Evolutionary conservation across 371 early-diverging fungal genomes (phyloP).

Genomic region (Rhizomucor pusillus): DNA sequence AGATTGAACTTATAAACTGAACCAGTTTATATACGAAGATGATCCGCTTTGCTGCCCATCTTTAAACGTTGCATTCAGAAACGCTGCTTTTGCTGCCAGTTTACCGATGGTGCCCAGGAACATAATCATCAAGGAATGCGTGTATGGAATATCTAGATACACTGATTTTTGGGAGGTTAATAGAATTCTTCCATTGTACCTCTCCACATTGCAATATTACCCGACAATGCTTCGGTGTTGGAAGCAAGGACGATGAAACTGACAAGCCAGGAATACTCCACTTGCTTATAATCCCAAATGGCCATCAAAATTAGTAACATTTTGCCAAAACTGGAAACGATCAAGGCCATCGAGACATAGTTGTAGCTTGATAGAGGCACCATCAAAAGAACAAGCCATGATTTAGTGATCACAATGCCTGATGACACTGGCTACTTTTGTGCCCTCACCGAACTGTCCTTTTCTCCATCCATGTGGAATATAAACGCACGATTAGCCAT

Average conservation of each 20-base stretch:
- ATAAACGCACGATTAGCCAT: too few species aligned
- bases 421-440: not conserved
- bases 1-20: too few species aligned
- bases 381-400: not conserved
- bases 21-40: too few species aligned
- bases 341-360: conserved; percentile 73
- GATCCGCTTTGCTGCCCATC: too few species aligned
- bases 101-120: too few species aligned
- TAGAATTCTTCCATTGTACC: too few species aligned
- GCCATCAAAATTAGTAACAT: conserved; percentile 88
- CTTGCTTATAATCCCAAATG: conserved; percentile 89
- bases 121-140: too few species aligned
- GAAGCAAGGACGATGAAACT: conserved; percentile 79
- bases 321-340: conserved; percentile 89
- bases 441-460: conserved; percentile 6
- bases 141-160: too few species aligned
- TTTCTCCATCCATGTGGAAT: not conserved
- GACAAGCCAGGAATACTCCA: conserved; percentile 83
- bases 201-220: conserved; percentile 28
- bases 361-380: conserved; percentile 41
- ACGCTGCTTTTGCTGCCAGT: too few species aligned
- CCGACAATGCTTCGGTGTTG: conserved; percentile 83
- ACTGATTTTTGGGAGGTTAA: too few species aligned
- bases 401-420: not conserved
- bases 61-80: too few species aligned